Evolutionary conservation across 306 rosid genomes (phyloP).

Genomic region (Rosa chinensis): DNA sequence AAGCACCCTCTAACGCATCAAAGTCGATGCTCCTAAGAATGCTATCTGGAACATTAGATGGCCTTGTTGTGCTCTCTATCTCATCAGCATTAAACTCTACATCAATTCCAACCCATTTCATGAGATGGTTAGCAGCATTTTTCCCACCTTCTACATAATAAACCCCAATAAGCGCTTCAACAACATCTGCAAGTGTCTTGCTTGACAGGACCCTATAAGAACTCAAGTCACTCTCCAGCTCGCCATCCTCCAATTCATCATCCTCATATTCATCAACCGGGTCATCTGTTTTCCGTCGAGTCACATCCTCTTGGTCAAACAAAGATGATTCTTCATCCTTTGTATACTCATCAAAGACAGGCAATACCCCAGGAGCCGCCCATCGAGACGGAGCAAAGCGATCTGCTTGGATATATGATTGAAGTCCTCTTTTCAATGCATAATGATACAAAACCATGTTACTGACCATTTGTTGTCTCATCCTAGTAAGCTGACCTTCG

Average conservation of each 20-base stretch:
- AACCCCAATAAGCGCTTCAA: slow-evolving; percentile 92
- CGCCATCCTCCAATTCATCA: slow-evolving; percentile 90
- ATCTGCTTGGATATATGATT: slow-evolving; percentile 96
- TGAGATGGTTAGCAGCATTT: slow-evolving; percentile 84
- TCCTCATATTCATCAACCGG: slow-evolving; percentile 45
- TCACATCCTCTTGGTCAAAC: slow-evolving; percentile 62
- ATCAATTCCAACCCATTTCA: slow-evolving; percentile 96
- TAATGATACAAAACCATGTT: slow-evolving; percentile 89
- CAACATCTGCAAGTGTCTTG: slow-evolving; percentile 99
- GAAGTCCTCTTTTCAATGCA: slow-evolving; percentile 84
- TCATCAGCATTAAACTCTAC: slow-evolving; percentile 79
- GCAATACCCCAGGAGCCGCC: slow-evolving; percentile 99
- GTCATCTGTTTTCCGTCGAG: slow-evolving; percentile 30
- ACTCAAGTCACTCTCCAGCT: slow-evolving; percentile 90
- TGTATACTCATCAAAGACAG: slow-evolving; percentile 87
- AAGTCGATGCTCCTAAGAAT: slow-evolving; percentile 76
- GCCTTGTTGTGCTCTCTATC: slow-evolving; percentile 53
- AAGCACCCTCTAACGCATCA: slow-evolving; percentile 71
- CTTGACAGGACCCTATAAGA: slow-evolving; percentile 94
- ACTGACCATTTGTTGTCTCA: slow-evolving; percentile 99
- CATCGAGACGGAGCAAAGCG: slow-evolving; percentile 97
- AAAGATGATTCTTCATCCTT: slow-evolving; percentile 85
- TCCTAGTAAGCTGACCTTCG: slow-evolving; percentile 98
- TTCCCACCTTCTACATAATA: slow-evolving; percentile 96
- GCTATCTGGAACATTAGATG: slow-evolving; percentile 65